phyloP scores from a whole-genome alignment of 306 rosid genomes.

The Gastrolobium bilobum region DNA sequence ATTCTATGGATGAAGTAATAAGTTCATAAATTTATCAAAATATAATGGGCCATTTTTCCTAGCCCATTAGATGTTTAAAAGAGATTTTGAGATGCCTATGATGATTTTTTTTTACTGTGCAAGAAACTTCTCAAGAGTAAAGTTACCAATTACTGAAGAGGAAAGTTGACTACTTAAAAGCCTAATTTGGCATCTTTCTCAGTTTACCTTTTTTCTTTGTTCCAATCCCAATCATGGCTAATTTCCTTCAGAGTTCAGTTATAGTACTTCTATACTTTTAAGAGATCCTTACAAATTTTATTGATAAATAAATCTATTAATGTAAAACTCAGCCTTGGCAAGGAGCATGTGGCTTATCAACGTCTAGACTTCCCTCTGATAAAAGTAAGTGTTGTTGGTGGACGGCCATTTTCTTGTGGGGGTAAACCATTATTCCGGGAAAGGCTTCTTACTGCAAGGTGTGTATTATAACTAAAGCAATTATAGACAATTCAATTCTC shows the following conservation, averaged over 20 bases:
- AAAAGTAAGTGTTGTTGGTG: conserved; percentile 88
- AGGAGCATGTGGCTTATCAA: conserved; percentile 80
- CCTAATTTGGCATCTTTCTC: conserved; percentile 9
- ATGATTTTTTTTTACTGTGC: conserved; percentile 5
- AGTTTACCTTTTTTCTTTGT: neutral
- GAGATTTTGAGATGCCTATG: conserved; percentile 30
- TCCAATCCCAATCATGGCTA: neutral
- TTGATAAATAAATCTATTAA: conserved; percentile 49
- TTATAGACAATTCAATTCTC: conserved; percentile 18
- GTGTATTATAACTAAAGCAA: conserved; percentile 38
- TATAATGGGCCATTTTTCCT: conserved; percentile 24
- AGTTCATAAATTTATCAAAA: conserved; percentile 7
- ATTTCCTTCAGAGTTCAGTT: conserved; percentile 41
- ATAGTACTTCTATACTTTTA: conserved; percentile 40
- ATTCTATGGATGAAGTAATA: conserved; percentile 23
- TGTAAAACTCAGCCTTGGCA: conserved; percentile 78
- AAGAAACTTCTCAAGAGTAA: conserved; percentile 24
- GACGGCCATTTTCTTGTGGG: conserved; percentile 90
- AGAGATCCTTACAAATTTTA: conserved; percentile 23
- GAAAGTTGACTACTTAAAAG: conserved; percentile 26
- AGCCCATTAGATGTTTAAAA: conserved; percentile 19
- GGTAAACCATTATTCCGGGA: conserved; percentile 68
- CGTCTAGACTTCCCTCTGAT: conserved; percentile 74
- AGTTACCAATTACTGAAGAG: conserved; percentile 18
- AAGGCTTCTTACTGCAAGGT: conserved; percentile 87